Evolutionary conservation across 2,329 filamentous ascomycete species (phyloP), one percentile per base, ranked within the genome.

Genomic region (Aureobasidium zeae): DNA sequence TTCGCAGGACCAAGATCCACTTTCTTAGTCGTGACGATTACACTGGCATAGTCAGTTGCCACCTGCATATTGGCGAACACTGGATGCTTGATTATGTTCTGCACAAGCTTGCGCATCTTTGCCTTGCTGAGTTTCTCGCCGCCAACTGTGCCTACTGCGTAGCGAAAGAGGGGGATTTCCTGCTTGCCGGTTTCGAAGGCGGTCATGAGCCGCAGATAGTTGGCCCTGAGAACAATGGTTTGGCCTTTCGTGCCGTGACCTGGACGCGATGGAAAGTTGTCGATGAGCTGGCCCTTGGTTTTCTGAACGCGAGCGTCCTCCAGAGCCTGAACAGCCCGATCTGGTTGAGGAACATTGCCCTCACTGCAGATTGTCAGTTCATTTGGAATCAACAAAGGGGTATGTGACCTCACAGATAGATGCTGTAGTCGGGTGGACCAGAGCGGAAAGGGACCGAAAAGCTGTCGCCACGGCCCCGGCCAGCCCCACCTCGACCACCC

Each of bases 101-200:
- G 57, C 12, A 77, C 59, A 4, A 76, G 59, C 4, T 67, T 66
- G 30, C 64, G 63, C 25, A 62, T 68, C 55, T 69, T 73, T 24
- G 62, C 62, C 41, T 65, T 67, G 29, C 56, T 55, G 19, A 56
- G 30, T 3, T 57, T 52, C n/a, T 56, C 53, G 1, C 50, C 48
- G 15, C 63, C 54, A 1, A 50, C 48, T 16, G 63, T 55, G 48
- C 46, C 42, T 15, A 72, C 50, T 22, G 60, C 58, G 46, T 73
- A 72, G 3, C 65, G 61, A 44, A 57, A 65, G 2, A 72, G 51
- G 2, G 49, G 43, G 7, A 56, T 29, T 10, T 48, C 47, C 12
- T 26, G 35, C 44, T 46, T 58, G 6, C 49, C 50, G 4, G 42
- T 38, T n/a, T 59, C 62, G n/a, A 48, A 61, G 8, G 56, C 60